Evolutionary conservation across 768 basidiomycete genomes (phyloP).

Genomic region (Lactarius akahatsu): DNA sequence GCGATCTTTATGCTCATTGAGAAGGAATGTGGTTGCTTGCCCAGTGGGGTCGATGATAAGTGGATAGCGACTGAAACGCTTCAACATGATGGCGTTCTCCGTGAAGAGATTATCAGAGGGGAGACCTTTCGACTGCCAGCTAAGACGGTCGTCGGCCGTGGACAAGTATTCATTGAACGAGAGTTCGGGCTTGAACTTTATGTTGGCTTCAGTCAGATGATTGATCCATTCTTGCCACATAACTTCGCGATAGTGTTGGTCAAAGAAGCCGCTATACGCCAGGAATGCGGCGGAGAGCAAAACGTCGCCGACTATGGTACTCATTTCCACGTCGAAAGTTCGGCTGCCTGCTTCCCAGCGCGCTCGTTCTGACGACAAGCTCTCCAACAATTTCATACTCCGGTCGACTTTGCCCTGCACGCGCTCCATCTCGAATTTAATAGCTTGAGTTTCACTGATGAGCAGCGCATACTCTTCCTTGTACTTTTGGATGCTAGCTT

Average conservation of each 20-base stretch:
- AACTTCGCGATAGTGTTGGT: slow-evolving; percentile 94
- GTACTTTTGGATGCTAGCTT: slow-evolving; percentile 88
- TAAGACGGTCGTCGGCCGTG: slow-evolving; percentile 92
- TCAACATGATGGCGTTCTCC: slow-evolving; percentile 99
- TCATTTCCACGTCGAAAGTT: slow-evolving; percentile 97
- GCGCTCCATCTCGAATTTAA: slow-evolving; percentile 96
- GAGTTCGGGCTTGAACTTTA: slow-evolving; percentile 90
- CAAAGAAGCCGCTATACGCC: slow-evolving; percentile 97
- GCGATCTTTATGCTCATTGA: slow-evolving; percentile 92
- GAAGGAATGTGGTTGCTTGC: slow-evolving; percentile 90
- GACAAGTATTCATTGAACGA: slow-evolving; percentile 95
- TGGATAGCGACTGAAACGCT: slow-evolving; percentile 96
- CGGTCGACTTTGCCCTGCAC: slow-evolving; percentile 97
- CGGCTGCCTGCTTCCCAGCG: slow-evolving; percentile 95
- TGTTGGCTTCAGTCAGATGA: slow-evolving; percentile 83
- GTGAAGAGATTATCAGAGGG: slow-evolving; percentile 94
- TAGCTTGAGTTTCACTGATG: slow-evolving; percentile 95
- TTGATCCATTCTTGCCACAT: slow-evolving; percentile 97
- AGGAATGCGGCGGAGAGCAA: slow-evolving; percentile 94
- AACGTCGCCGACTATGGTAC: slow-evolving; percentile 97
- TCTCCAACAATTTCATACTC: slow-evolving; percentile 92
- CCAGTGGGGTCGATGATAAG: slow-evolving; percentile 98
- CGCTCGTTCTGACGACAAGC: slow-evolving; percentile 88
- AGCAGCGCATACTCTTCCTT: slow-evolving; percentile 97
- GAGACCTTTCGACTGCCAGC: slow-evolving; percentile 94